phyloP scores from a whole-genome alignment of 129 eudicot species.

The Daucus carota region DH1_v3.0 NC_030386.2:35763501-35764000 shows the following conservation, averaged over 20 bases:
- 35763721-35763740: neutral
- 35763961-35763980: too few relatives aligned
- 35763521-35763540: neutral
- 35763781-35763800: constrained; percentile 29
- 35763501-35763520: neutral
- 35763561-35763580: neutral
- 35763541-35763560: neutral
- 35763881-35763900: constrained; percentile 29
- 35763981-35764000: neutral
- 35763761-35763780: constrained; percentile 31
- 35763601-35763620: neutral
- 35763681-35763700: neutral
- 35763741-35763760: constrained; percentile 28
- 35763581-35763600: neutral
- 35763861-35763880: constrained; percentile 33
- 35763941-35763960: too few relatives aligned
- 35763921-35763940: too few relatives aligned
- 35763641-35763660: neutral
- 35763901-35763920: constrained; percentile 33
- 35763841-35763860: constrained; percentile 48
- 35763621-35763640: neutral
- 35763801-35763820: constrained; percentile 38
- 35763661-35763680: neutral
- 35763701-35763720: too few relatives aligned
- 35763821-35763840: constrained; percentile 41